Percentiles rank a stretch among this genome's conserved stretches.
phyloP scores from a whole-genome alignment of 345 rosid species.

The Melaleuca quinquenervia region DNA sequence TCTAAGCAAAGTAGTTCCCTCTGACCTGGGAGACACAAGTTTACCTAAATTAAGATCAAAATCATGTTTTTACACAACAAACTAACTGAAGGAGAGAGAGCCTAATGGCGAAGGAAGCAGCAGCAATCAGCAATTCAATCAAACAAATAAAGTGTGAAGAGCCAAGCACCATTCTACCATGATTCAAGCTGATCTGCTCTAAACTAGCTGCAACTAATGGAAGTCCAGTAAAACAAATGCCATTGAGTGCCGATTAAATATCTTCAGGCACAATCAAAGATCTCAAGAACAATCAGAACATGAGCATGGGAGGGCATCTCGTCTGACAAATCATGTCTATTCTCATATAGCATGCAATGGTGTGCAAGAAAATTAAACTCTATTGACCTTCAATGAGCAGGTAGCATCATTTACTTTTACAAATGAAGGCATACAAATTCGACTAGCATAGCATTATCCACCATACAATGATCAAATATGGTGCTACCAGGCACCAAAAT shows the following conservation, averaged over 20 bases:
- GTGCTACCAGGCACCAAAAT: neutral
- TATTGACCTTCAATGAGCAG: neutral
- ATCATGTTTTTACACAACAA: neutral
- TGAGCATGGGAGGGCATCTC: neutral
- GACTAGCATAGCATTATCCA: neutral
- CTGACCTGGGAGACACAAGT: conserved; percentile 32
- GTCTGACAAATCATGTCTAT: neutral
- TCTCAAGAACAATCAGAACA: neutral
- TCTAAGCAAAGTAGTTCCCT: conserved; percentile 70
- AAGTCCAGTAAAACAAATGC: neutral
- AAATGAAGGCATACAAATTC: neutral
- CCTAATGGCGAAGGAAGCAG: neutral
- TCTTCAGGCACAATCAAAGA: neutral
- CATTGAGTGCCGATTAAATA: neutral
- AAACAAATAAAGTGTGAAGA: neutral
- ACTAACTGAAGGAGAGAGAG: neutral
- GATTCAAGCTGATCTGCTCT: neutral
- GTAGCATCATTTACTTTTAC: neutral
- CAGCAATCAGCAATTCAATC: neutral
- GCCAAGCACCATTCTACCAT: neutral
- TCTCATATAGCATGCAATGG: neutral
- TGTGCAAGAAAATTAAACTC: neutral
- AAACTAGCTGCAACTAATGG: neutral
- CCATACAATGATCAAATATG: neutral
- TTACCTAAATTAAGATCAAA: neutral